Evolutionary conservation across 73 alveolate genomes (phyloP).

Genomic region (Paramecium primaurelia): DNA sequence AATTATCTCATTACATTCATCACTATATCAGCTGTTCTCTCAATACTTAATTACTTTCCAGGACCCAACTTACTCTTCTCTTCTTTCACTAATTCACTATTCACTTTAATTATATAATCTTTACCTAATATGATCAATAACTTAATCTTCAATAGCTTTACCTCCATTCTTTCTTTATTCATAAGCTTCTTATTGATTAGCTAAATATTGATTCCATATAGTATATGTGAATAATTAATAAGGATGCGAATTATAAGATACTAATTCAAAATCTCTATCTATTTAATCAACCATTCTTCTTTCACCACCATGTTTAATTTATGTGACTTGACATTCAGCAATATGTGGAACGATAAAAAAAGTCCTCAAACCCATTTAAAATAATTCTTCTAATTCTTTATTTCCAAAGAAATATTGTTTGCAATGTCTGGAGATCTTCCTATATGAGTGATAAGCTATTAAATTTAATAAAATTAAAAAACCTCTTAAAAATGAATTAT

Average conservation of each 20-base stretch:
- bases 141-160: constrained; percentile 48
- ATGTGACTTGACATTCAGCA: constrained; percentile 54
- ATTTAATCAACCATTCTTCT: constrained; percentile 62
- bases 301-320: constrained; percentile 65
- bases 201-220: constrained; percentile 47
- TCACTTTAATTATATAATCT: background rate
- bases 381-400: constrained; percentile 59
- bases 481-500: constrained; percentile 61
- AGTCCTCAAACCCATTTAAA: constrained; percentile 60
- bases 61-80: constrained; percentile 55
- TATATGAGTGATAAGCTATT: constrained; percentile 52
- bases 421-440: constrained; percentile 63
- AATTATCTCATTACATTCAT: constrained; percentile 56
- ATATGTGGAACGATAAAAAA: constrained; percentile 58
- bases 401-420: constrained; percentile 59
- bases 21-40: constrained; percentile 52
- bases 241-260: constrained; percentile 57
- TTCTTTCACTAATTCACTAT: constrained; percentile 38
- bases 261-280: constrained; percentile 62
- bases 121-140: constrained; percentile 50
- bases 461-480: background rate
- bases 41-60: constrained; percentile 51
- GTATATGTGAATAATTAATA: constrained; percentile 56
- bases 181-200: constrained; percentile 55
- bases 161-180: constrained; percentile 56